These are phyloP conservation scores for Mycena citricolor DNA, from an alignment of 1,284 basidiomycete species.

Conservation along the genomic window DNA sequence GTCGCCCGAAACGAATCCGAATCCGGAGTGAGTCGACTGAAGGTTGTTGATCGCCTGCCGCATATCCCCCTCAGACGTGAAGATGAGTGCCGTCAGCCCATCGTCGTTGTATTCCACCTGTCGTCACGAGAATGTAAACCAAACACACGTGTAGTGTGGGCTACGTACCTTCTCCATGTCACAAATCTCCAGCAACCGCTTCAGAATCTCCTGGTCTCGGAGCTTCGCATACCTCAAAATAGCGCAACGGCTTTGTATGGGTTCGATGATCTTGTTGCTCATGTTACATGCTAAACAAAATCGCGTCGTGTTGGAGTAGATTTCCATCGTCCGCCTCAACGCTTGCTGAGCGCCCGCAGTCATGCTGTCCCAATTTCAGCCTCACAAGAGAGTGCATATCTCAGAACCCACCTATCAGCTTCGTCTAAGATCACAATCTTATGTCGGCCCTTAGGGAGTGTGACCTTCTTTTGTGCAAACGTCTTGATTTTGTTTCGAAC, in stretches of 20 bases:
- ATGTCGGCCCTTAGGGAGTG: slow-evolving; percentile 92
- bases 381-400: too few species aligned
- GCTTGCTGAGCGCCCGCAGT: slow-evolving; percentile 98
- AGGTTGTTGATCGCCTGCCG: slow-evolving; percentile 99
- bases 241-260: slow-evolving; percentile 97
- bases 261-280: slow-evolving; percentile 99
- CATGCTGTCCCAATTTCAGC: slow-evolving; percentile 60
- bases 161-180: slow-evolving; percentile 79
- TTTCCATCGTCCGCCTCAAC: slow-evolving; percentile 97
- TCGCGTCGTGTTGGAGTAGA: slow-evolving; percentile 96
- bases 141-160: not conserved
- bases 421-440: slow-evolving; percentile 99
- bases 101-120: slow-evolving; percentile 95
- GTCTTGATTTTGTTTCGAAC: slow-evolving; percentile 98
- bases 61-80: slow-evolving; percentile 99
- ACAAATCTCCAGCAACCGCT: slow-evolving; percentile 92
- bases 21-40: slow-evolving; percentile 94
- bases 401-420: slow-evolving; percentile 87
- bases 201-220: slow-evolving; percentile 87
- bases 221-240: slow-evolving; percentile 94
- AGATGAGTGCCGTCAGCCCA: slow-evolving; percentile 94
- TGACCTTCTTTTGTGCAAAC: slow-evolving; percentile 99
- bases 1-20: slow-evolving; percentile 96
- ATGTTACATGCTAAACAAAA: slow-evolving; percentile 99
- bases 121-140: slow-evolving; percentile 1